These are phyloP conservation scores for Fomitiporia mediterranea DNA, from an alignment of 1,284 basidiomycete genomes.

Conservation along the genomic window DNA sequence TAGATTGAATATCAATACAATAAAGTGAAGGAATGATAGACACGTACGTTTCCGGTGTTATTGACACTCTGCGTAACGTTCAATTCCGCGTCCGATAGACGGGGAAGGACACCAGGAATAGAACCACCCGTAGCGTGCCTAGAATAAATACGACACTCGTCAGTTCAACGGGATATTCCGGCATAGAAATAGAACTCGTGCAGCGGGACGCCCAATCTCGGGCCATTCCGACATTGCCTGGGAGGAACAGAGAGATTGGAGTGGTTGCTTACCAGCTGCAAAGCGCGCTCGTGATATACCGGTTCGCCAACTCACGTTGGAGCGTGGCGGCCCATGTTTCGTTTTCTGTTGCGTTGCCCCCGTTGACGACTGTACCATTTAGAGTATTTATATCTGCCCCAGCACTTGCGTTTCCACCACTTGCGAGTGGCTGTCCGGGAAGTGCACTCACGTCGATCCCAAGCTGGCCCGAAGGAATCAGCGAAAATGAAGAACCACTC, in stretches of 20 bases:
- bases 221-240: background rate
- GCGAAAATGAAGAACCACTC: slow-evolving; percentile 55
- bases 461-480: slow-evolving; percentile 74
- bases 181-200: background rate
- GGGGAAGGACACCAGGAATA: slow-evolving; percentile 62
- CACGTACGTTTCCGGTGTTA: slow-evolving; percentile 67
- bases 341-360: slow-evolving; percentile 57
- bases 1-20: slow-evolving; percentile 16
- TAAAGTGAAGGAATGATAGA: slow-evolving; percentile 16
- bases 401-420: slow-evolving; percentile 22
- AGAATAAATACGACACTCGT: background rate
- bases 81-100: slow-evolving; percentile 65
- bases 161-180: background rate
- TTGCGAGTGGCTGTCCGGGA: slow-evolving; percentile 19
- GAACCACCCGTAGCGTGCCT: slow-evolving; percentile 80
- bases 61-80: slow-evolving; percentile 67
- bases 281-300: slow-evolving; percentile 77
- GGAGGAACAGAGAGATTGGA: background rate
- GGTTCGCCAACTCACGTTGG: slow-evolving; percentile 70
- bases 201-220: background rate
- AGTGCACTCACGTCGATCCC: slow-evolving; percentile 49
- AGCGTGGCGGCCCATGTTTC: slow-evolving; percentile 68
- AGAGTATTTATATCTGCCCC: slow-evolving; percentile 54
- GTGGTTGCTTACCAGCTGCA: slow-evolving; percentile 75
- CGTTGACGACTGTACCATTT: slow-evolving; percentile 66